Conservation (phyloP, 2,329 filamentous ascomycete genomes). For the Trichothecium roseum region DNA sequence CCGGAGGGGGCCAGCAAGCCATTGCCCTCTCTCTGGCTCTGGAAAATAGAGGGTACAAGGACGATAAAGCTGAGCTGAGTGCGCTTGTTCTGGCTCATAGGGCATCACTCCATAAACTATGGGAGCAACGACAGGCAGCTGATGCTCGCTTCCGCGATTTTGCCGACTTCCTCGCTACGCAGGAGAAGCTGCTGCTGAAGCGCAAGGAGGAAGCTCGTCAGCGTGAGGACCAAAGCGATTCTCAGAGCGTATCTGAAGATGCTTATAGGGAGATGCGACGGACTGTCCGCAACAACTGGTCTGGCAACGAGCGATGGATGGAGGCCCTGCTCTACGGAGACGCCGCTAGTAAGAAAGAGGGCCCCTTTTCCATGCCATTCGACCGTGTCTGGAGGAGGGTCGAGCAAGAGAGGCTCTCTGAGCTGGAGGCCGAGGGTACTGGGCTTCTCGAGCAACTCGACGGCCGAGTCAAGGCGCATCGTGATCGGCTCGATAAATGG, state of each 20-base stretch:
- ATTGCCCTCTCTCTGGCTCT: conserved; percentile 45
- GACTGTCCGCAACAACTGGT: conserved; percentile 63
- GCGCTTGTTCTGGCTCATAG: conserved; percentile 66
- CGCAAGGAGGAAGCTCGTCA: conserved; percentile 37
- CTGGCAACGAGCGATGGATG: conserved; percentile 66
- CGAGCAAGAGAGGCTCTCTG: conserved; percentile 44
- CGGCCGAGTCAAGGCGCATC: conserved; percentile 54
- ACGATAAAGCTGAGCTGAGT: conserved; percentile 44
- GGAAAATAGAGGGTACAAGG: conserved; percentile 47
- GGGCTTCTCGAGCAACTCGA: conserved; percentile 65
- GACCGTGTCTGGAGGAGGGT: conserved; percentile 62
- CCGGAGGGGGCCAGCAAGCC: conserved; percentile 28
- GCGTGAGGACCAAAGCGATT: conserved; percentile 13
- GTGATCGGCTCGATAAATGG: conserved; percentile 62
- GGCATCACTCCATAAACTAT: conserved; percentile 47
- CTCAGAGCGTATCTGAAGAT: conserved; percentile 27
- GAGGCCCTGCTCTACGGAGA: conserved; percentile 61
- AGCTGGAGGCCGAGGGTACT: conserved; percentile 39
- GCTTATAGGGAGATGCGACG: conserved; percentile 42
- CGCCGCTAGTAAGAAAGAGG: conserved; percentile 39
- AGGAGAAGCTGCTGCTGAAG: conserved; percentile 45
- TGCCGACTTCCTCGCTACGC: conserved; percentile 50
- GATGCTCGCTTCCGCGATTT: conserved; percentile 53
- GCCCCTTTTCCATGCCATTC: conserved; percentile 56
- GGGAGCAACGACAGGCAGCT: conserved; percentile 50